These are phyloP conservation scores for Trichoderma gamsii DNA, from an alignment of 495 filamentous ascomycete species.

Conservation along the genomic window DNA sequence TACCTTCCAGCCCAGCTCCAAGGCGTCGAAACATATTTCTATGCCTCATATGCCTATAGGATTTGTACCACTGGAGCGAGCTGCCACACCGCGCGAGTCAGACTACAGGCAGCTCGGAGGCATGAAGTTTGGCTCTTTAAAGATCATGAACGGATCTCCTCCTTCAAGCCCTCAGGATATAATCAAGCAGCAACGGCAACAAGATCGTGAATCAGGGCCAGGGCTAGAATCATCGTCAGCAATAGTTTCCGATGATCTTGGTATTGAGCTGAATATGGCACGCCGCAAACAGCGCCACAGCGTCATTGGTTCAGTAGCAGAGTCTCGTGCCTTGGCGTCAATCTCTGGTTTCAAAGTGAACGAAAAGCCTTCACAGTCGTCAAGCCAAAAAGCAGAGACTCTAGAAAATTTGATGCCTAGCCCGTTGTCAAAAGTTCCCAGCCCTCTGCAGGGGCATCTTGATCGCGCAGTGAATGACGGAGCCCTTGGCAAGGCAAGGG, in stretches of 20 bases:
- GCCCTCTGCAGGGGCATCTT: constrained; percentile 21
- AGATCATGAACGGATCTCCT: constrained; percentile 50
- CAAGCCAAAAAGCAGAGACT: neutral
- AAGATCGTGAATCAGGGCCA: neutral
- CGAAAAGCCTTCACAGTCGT: neutral
- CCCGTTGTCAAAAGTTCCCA: constrained; percentile 20
- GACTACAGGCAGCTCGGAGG: constrained; percentile 51
- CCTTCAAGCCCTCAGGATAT: constrained; percentile 9
- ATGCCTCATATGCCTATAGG: constrained; percentile 27
- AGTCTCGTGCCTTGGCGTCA: constrained; percentile 3
- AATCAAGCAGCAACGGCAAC: neutral
- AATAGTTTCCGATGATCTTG: constrained; percentile 6
- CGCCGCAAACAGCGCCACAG: neutral
- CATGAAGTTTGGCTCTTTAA: constrained; percentile 53
- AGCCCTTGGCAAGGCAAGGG: neutral
- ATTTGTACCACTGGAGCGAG: constrained; percentile 30
- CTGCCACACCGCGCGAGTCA: constrained; percentile 39
- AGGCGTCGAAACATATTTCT: constrained; percentile 25
- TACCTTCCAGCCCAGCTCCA: constrained; percentile 30
- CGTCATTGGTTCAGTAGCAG: neutral
- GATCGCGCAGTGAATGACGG: constrained; percentile 26
- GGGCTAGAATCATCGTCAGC: neutral
- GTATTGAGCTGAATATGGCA: neutral
- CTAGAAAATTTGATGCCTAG: neutral
- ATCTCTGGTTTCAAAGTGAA: neutral